Base-by-base conservation (phyloP, 2,329 filamentous ascomycete species). In the Epicoccum nigrum region DNA sequence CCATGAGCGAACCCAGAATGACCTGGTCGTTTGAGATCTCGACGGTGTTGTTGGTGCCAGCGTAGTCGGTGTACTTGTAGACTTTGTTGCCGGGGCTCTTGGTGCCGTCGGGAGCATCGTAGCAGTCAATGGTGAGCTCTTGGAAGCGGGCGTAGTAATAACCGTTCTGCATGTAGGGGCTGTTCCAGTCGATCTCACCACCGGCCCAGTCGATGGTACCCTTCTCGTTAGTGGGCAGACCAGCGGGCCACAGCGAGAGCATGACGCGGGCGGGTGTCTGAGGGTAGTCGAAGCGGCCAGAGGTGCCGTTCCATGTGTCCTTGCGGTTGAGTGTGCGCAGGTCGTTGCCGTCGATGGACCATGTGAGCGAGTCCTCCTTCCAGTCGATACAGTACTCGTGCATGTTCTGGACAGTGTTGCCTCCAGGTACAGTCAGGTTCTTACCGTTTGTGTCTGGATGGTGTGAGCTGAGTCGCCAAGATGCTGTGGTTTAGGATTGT, bases 321-420 rank as follows among this genome's bases (percentile, higher is more conserved):
- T 82, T 80, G 70, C 87, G 86, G 71, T 92, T 81, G 72, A 91
- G 80, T 19, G 84, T 87, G 55, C 94, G 90, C 58, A 87, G 84
- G 21, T 86, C 81, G 46, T 88, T 79, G 69, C 91, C 93, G 70
- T 99, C 92, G 40, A 99, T 83, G 52, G 84, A 83, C 94, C 94
- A 99, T 51, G 85, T 87, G 60, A 97, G 87, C 58, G 82, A 76
- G 59, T 97, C 93, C 11, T 91, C 90, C 2, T 86, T 88, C 94
- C 94, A 99, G 72, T 91, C 86, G 68, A 99, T 88, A 71, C 93
- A 90, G 77, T 97, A 99, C 31, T 88, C 88, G 79, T 99, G 94
- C 60, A 62, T 57, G 73, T 82, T 90, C 63, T 92, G 85, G 47
- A 88, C 92, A 3, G 90, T 92, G 74, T 95, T 82, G 23, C 81